These are phyloP conservation scores for Vitis hybrid DNA, from an alignment of 177 flowering plant species.

Conservation along the genomic window DNA sequence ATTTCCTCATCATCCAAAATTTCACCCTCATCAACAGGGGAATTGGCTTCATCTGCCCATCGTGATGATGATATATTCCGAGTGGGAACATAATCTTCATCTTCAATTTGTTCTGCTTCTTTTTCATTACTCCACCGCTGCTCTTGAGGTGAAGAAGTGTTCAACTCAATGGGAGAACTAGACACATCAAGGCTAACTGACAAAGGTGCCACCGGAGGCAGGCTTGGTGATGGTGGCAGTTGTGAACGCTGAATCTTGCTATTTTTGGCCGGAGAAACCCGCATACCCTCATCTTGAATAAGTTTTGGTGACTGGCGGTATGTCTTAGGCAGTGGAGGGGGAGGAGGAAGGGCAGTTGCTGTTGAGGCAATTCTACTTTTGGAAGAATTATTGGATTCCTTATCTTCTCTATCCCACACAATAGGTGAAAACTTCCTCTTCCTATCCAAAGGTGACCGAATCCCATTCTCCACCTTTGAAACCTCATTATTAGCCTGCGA, in stretches of 20 bases:
- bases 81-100: slow-evolving; percentile 61
- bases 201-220: slow-evolving; percentile 15
- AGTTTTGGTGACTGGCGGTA: slow-evolving; percentile 31
- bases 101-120: slow-evolving; percentile 42
- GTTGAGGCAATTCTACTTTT: slow-evolving; percentile 16
- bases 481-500: slow-evolving; percentile 22
- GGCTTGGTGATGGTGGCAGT: slow-evolving; percentile 26
- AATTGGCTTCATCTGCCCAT: slow-evolving; percentile 78
- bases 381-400: slow-evolving; percentile 24
- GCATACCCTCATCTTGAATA: slow-evolving; percentile 26
- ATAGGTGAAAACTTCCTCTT: slow-evolving; percentile 90
- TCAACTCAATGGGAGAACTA: slow-evolving; percentile 28
- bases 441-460: slow-evolving; percentile 25
- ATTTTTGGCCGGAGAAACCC: slow-evolving; percentile 21
- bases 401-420: slow-evolving; percentile 87
- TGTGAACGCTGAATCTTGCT: slow-evolving; percentile 12
- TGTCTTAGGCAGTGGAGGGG: slow-evolving; percentile 39
- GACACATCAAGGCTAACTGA: slow-evolving; percentile 11
- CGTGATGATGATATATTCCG: slow-evolving; percentile 78
- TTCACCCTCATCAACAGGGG: slow-evolving; percentile 79
- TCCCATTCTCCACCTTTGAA: slow-evolving; percentile 36
- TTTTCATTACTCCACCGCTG: slow-evolving; percentile 26
- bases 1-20: slow-evolving; percentile 48
- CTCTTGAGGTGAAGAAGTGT: slow-evolving; percentile 27
- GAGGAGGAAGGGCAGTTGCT: slow-evolving; percentile 34